Evolutionary conservation across 495 filamentous ascomycete genomes (phyloP).

Genomic region (Aspergillus sparsus): DNA sequence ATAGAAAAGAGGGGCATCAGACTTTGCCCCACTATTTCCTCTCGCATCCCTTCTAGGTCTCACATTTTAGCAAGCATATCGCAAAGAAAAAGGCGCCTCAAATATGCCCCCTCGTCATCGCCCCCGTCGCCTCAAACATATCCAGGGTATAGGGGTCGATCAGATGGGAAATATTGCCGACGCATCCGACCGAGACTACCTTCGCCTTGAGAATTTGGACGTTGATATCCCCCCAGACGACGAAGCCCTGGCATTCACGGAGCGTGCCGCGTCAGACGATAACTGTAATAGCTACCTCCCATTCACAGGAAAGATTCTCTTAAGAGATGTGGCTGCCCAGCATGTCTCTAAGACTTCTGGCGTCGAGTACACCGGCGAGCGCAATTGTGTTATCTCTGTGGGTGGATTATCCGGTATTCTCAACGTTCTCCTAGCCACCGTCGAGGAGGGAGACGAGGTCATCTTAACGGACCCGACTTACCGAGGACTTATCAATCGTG

Average conservation of each 20-base stretch:
- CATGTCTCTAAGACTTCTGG: neutral
- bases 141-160: slow-evolving; percentile 1
- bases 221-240: neutral
- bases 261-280: neutral
- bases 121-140: slow-evolving; percentile 1
- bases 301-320: neutral
- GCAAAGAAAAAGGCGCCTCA: too few species aligned
- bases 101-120: neutral
- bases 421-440: neutral
- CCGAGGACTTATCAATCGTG: neutral
- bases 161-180: slow-evolving; percentile 2
- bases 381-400: neutral
- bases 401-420: neutral
- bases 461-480: neutral
- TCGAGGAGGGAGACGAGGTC: neutral
- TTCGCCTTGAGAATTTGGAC: neutral
- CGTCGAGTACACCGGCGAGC: neutral
- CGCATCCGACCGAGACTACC: neutral
- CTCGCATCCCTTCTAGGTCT: too few species aligned
- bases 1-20: too few species aligned
- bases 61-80: too few species aligned
- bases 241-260: slow-evolving; percentile 1
- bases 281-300: neutral
- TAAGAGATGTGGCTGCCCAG: neutral
- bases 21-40: too few species aligned